Evolutionary conservation across 2,329 filamentous ascomycete species (phyloP), one percentile per base, ranked within the genome.

Genomic region (Apiospora saccharicola): DNA sequence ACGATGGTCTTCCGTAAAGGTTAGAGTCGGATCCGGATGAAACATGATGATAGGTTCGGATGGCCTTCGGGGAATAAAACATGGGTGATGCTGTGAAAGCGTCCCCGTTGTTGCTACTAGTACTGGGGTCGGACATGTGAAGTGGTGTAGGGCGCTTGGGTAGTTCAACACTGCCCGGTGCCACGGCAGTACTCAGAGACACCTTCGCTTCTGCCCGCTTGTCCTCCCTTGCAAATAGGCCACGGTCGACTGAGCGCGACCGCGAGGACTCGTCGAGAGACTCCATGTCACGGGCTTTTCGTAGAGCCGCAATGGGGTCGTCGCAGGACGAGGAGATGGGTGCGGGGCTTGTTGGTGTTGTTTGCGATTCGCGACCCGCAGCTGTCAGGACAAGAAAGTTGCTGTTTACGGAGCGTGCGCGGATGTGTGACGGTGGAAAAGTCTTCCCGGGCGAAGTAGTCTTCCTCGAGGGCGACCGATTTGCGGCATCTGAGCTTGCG

Each of bases 171-270:
- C 79, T 90, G 72, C 92, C 93, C 4, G 91, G 87, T 1, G 88
- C 92, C 30, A 88, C 83, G 1, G 90, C 86, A 4, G 87, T 89
- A 79, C 88, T 93, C 37, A 94, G 77, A 4, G 89, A 89, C 2
- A 94, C 86, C 74, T 89, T 90, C 0, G 93, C 86, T 53, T 87
- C 87, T 2, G 88, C 88, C 73, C 92, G 91, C 75, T 92, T 90
- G 78, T 94, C 91, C 13, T 86, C 83, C 70, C 85, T 90, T 30
- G 85, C 84, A 70, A 92, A 91, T 3, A 89, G 75, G 75, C 87
- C 86, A 57, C 90, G 86, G 73, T 94, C 92, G 8, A 90, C 89
- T 0, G 92, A 94, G 44, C 86, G 87, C 6, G 90, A 88, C 47
- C 91, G 86, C 2, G 86, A 84, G 30, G 82, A 81, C 47, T 88